A percentile compares a stretch with the other conserved stretches of the same genome.
Conservation (phyloP, 2,329 filamentous ascomycete species). For the Colletotrichum cordylinicola region DNA sequence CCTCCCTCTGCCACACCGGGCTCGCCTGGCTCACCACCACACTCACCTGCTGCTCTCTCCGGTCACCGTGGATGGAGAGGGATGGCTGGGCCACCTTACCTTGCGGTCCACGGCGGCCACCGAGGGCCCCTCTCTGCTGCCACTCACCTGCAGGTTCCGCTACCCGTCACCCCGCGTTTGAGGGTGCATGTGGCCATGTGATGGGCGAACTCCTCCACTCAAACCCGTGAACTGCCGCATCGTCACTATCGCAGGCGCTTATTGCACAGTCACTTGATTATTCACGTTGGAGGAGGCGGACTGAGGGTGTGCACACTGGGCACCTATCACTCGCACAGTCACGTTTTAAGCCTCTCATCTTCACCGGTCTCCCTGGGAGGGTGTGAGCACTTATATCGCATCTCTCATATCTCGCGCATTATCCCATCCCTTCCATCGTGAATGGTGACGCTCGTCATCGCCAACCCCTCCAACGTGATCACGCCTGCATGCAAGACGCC, state of each 20-base stretch:
- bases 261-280: constrained; percentile 7
- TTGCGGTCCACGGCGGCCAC: neutral
- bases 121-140: neutral
- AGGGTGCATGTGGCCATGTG: constrained; percentile 14
- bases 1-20: neutral
- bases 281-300: neutral
- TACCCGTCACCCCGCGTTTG: constrained; percentile 12
- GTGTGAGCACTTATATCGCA: neutral
- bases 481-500: constrained; percentile 8
- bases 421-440: neutral
- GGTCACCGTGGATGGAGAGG: neutral
- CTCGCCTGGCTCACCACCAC: neutral
- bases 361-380: neutral
- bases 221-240: constrained; percentile 3
- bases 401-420: neutral
- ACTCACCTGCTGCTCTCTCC: neutral
- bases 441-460: constrained; percentile 1
- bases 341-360: neutral
- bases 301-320: neutral
- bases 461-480: constrained; percentile 7
- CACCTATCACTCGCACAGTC: neutral
- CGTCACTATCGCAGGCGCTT: constrained; percentile 2
- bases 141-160: neutral
- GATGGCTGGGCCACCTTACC: neutral
- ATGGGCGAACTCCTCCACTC: constrained; percentile 21